These are phyloP conservation scores for Dactylis glomerata DNA, from an alignment of 176 grass and related monocot species.

Conservation along the genomic window DNA sequence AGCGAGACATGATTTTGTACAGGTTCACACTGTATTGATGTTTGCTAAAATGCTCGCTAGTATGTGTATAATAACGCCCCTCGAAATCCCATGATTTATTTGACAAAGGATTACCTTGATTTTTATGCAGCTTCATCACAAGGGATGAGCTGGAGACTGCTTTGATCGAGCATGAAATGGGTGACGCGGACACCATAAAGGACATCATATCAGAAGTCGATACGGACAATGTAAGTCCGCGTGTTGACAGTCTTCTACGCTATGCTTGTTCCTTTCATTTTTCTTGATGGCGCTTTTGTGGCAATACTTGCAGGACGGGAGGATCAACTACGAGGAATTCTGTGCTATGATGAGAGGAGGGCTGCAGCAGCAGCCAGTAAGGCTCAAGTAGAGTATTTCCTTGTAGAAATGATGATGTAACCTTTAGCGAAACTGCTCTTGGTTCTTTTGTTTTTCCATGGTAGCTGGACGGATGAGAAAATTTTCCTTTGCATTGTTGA, in stretches of 20 bases:
- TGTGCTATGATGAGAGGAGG: constrained; percentile 98
- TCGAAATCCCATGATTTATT: constrained; percentile 5
- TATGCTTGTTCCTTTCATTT: background rate
- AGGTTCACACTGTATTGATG: constrained; percentile 9
- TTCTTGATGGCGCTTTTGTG: constrained; percentile 19
- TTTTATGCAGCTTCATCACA: constrained; percentile 77
- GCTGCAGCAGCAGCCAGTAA: constrained; percentile 72
- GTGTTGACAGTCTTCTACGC: background rate
- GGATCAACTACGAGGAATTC: constrained; percentile 98
- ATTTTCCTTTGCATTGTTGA: constrained; percentile 38
- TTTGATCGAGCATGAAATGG: constrained; percentile 95
- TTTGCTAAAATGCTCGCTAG: background rate
- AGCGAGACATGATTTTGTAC: background rate
- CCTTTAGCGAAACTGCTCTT: constrained; percentile 18
- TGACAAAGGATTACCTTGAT: constrained; percentile 22
- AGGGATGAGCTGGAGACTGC: constrained; percentile 92
- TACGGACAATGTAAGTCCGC: constrained; percentile 73
- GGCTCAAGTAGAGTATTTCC: constrained; percentile 53
- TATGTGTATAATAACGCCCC: constrained; percentile 18
- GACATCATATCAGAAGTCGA: constrained; percentile 98
- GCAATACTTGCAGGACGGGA: constrained; percentile 64
- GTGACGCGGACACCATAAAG: constrained; percentile 71
- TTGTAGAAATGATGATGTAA: constrained; percentile 29
- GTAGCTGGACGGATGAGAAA: constrained; percentile 11
- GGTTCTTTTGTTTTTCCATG: constrained; percentile 21